Evolutionary conservation across 2,329 filamentous ascomycete genomes (phyloP).

Genomic region (Endocalyx cinctus): DNA sequence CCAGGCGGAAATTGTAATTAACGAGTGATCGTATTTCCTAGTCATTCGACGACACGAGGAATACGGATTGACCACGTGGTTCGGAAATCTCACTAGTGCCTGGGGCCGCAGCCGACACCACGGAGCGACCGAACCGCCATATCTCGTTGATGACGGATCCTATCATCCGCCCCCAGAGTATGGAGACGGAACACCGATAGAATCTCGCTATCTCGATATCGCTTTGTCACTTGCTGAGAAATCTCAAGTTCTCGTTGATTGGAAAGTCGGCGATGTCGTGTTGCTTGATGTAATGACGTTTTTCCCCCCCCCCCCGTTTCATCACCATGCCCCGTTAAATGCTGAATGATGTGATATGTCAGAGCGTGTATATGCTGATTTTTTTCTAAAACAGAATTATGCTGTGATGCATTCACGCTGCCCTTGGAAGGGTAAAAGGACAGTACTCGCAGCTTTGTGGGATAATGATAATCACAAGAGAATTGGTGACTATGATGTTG

Average conservation of each 20-base stretch:
- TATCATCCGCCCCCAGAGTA: conserved; percentile 29
- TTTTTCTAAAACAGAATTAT: conserved; percentile 25
- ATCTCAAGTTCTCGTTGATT: conserved; percentile 21
- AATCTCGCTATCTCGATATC: conserved; percentile 24
- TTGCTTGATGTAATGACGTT: conserved; percentile 27
- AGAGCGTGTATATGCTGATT: neutral
- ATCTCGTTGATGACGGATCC: conserved; percentile 26
- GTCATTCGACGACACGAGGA: conserved; percentile 25
- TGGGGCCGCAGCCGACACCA: conserved; percentile 29
- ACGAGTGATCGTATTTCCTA: too few relatives aligned
- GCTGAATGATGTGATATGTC: too few relatives aligned
- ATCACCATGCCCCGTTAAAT: too few relatives aligned
- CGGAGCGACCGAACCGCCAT: conserved; percentile 26
- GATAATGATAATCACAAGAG: conserved; percentile 10
- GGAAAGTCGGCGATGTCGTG: conserved; percentile 26
- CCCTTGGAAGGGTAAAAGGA: conserved; percentile 26
- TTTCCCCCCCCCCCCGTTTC: neutral
- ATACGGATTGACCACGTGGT: conserved; percentile 23
- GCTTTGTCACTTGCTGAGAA: conserved; percentile 22
- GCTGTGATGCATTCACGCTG: conserved; percentile 28
- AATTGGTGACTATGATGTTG: neutral
- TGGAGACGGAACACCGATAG: conserved; percentile 24
- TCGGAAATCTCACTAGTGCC: conserved; percentile 31
- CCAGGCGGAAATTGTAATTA: too few relatives aligned
- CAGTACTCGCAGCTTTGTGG: conserved; percentile 29